Evolutionary conservation across 345 rosid species (phyloP), one percentile per base, ranked within the genome.

Genomic region (Salix arbutifolia): DNA sequence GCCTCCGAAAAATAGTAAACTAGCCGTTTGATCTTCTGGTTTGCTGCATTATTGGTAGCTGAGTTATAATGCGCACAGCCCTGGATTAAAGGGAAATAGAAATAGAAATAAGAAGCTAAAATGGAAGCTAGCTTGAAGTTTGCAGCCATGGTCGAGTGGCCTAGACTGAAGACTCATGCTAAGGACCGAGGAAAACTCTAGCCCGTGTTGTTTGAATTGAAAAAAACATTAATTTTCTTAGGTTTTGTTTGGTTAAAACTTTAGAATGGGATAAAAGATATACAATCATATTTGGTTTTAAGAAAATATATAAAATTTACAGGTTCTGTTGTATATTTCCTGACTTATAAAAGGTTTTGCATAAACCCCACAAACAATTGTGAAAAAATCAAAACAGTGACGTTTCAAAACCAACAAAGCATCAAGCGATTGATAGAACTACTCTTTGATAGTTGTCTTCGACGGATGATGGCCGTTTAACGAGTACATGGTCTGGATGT

Each of bases 391-490:
- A 26, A 52, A 71, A 17, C 25, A 52, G 33, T n/a, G 35, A 1
- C 26, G 33, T 18, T 66, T 35, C 53, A 16, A 69, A 19, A 67
- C 25, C 38, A 31, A 31, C 74, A 5, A 21, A 46, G 31, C 28
- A 70, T 90, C 86, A 90, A 77, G 97, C 96, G 74, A 93, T 86
- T 5, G 96, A 72, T 73, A 91, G 98, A 58, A 91, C 71, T n/a
- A 97, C 96, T 86, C 97, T 93, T 82, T 92, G 94, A n/a, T 93
- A 96, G 87, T 76, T 90, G 65, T 90, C 96, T 78, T 93, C 94
- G 0, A 96, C 98, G n/a, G 91, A 80, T 37, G 91, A 70, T 58
- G 86, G 78, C 8, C 92, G 94, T 74, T 85, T 96, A 65, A 91
- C 91, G 21, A 96, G 97, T 21, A 88, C 38, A 73, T 91, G 93